These are phyloP conservation scores for Gloeopeniophorella convolvens DNA, from an alignment of 768 basidiomycete genomes.

Conservation along the genomic window DNA sequence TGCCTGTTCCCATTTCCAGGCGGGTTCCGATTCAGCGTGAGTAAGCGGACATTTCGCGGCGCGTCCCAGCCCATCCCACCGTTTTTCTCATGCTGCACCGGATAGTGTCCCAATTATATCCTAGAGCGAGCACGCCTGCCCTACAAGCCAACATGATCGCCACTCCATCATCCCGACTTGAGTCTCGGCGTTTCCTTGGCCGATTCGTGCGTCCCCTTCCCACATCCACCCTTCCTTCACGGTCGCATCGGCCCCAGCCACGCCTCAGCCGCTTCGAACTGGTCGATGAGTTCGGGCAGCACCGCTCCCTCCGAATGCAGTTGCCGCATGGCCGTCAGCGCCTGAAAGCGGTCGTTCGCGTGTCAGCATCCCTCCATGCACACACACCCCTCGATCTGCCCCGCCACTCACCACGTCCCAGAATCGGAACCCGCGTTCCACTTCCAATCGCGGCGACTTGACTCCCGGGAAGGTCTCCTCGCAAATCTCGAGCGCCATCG, in stretches of 20 bases:
- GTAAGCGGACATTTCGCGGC: conserved; percentile 26
- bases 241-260: conserved; percentile 92
- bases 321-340: conserved; percentile 84
- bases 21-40: conserved; percentile 16
- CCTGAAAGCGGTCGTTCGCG: conserved; percentile 42
- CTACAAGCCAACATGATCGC: conserved; percentile 9
- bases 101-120: not conserved
- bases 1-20: conserved; percentile 5
- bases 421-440: conserved; percentile 95
- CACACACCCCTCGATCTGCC: conserved; percentile 10
- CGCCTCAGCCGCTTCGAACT: conserved; percentile 92
- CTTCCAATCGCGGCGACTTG: conserved; percentile 78
- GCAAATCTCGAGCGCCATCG: conserved; percentile 83
- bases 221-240: conserved; percentile 32
- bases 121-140: conserved; percentile 1
- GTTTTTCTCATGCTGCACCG: conserved; percentile 9
- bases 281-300: conserved; percentile 81
- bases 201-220: conserved; percentile 4
- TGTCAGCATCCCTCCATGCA: conserved; percentile 15
- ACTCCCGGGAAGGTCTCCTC: conserved; percentile 94
- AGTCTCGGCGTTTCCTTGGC: conserved; percentile 10
- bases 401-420: conserved; percentile 85
- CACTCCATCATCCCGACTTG: not conserved
- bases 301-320: conserved; percentile 80
- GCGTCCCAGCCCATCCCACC: conserved; percentile 3